Evolutionary conservation across 2,329 filamentous ascomycete species (phyloP).

Genomic region (Amylocarpus encephaloides): DNA sequence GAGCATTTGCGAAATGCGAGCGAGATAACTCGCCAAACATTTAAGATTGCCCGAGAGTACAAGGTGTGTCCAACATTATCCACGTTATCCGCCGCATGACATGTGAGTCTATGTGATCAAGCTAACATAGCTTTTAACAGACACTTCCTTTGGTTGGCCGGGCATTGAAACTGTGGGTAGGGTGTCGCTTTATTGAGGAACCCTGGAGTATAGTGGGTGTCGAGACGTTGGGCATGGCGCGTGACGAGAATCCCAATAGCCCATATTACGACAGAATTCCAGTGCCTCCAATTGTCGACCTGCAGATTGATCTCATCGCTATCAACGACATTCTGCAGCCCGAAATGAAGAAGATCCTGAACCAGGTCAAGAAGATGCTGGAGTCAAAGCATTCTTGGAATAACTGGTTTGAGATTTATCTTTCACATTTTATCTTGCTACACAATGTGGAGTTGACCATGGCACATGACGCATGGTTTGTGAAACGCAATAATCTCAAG

Average conservation of each 20-base stretch:
- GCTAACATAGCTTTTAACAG: neutral
- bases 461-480: slow-evolving; percentile 13
- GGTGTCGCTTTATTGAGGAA: slow-evolving; percentile 13
- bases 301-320: slow-evolving; percentile 13
- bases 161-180: slow-evolving; percentile 12
- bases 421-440: slow-evolving; percentile 12
- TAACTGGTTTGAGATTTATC: slow-evolving; percentile 15
- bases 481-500: slow-evolving; percentile 10
- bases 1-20: slow-evolving; percentile 5
- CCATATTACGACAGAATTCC: slow-evolving; percentile 10
- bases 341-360: slow-evolving; percentile 9
- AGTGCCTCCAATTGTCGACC: slow-evolving; percentile 12
- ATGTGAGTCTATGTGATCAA: neutral
- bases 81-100: neutral
- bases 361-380: slow-evolving; percentile 8
- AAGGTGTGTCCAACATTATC: slow-evolving; percentile 3
- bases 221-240: slow-evolving; percentile 8
- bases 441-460: slow-evolving; percentile 16
- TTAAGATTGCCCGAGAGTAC: slow-evolving; percentile 7
- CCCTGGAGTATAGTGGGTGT: slow-evolving; percentile 12
- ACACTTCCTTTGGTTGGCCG: slow-evolving; percentile 9
- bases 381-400: slow-evolving; percentile 11
- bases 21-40: slow-evolving; percentile 9
- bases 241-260: slow-evolving; percentile 6
- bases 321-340: slow-evolving; percentile 13